phyloP scores from a whole-genome alignment of 345 rosid species.

The Lagerstroemia speciosa region DNA sequence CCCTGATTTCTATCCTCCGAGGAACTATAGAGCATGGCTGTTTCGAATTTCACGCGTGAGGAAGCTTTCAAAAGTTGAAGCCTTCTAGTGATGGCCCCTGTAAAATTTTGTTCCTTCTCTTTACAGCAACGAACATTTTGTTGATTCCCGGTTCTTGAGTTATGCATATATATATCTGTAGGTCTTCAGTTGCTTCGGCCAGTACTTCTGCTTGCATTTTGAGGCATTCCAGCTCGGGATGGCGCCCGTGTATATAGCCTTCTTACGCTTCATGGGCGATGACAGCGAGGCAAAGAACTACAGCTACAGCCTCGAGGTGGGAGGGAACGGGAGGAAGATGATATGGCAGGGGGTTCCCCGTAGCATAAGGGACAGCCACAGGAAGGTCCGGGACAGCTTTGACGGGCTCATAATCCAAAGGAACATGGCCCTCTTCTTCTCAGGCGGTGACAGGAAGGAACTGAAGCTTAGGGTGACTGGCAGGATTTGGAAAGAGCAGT shows the following conservation, averaged over 20 bases:
- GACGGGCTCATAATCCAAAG: conserved; percentile 78
- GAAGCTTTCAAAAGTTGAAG: neutral
- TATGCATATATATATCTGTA: conserved; percentile 7
- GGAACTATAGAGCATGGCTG: too few species aligned
- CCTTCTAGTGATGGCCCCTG: neutral
- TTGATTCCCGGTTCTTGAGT: neutral
- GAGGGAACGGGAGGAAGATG: conserved; percentile 74
- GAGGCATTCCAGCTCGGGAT: conserved; percentile 76
- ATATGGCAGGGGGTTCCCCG: conserved; percentile 76
- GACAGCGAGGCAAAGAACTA: conserved; percentile 70
- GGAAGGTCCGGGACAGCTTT: conserved; percentile 72
- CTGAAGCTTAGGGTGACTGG: conserved; percentile 78
- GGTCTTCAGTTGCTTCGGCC: conserved; percentile 84
- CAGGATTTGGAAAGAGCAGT: conserved; percentile 80
- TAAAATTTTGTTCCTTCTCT: neutral
- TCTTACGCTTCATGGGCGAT: conserved; percentile 74
- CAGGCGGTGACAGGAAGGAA: conserved; percentile 71
- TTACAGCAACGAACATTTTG: neutral
- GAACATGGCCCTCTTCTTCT: conserved; percentile 74
- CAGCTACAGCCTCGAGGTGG: conserved; percentile 77
- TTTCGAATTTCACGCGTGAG: neutral
- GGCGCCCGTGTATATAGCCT: conserved; percentile 76
- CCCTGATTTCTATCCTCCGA: too few species aligned
- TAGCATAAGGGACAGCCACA: conserved; percentile 69
- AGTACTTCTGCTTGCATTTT: conserved; percentile 67